A percentile compares a stretch with the other conserved stretches of the same genome.
Evolutionary conservation across 2,329 filamentous ascomycete genomes (phyloP).

Genomic region (Cercospora zeae-maydis): DNA sequence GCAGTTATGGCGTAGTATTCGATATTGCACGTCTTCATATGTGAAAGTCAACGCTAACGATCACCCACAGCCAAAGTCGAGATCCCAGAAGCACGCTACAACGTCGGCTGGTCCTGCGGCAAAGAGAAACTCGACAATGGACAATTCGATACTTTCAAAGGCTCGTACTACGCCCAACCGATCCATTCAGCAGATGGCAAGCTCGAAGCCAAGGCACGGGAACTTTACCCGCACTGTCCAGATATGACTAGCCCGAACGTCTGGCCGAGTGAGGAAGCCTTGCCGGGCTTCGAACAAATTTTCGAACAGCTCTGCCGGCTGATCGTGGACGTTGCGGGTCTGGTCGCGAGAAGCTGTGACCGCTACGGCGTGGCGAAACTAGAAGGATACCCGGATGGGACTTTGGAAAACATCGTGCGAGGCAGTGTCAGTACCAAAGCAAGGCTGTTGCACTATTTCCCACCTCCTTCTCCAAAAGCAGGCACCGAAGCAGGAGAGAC

Average conservation of each 20-base stretch:
- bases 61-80: slow-evolving; percentile 44
- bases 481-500: slow-evolving; percentile 38
- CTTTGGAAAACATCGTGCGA: slow-evolving; percentile 81
- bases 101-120: slow-evolving; percentile 72
- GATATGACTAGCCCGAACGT: slow-evolving; percentile 89
- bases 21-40: neutral
- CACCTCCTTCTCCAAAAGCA: slow-evolving; percentile 39
- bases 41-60: neutral
- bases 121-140: slow-evolving; percentile 78
- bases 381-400: slow-evolving; percentile 68
- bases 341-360: slow-evolving; percentile 90
- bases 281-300: slow-evolving; percentile 71
- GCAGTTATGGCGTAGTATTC: neutral
- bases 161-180: slow-evolving; percentile 74
- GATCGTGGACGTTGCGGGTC: slow-evolving; percentile 82
- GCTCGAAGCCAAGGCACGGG: slow-evolving; percentile 57
- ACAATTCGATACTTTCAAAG: slow-evolving; percentile 74
- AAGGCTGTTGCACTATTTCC: slow-evolving; percentile 88
- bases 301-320: slow-evolving; percentile 74
- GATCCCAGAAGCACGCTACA: slow-evolving; percentile 54
- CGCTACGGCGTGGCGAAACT: slow-evolving; percentile 77
- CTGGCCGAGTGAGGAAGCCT: slow-evolving; percentile 67
- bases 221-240: slow-evolving; percentile 64
- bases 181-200: slow-evolving; percentile 51
- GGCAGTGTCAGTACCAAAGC: slow-evolving; percentile 88